Base-by-base conservation (phyloP, 768 basidiomycete species). In the Tricholoma furcatifolium region DNA sequence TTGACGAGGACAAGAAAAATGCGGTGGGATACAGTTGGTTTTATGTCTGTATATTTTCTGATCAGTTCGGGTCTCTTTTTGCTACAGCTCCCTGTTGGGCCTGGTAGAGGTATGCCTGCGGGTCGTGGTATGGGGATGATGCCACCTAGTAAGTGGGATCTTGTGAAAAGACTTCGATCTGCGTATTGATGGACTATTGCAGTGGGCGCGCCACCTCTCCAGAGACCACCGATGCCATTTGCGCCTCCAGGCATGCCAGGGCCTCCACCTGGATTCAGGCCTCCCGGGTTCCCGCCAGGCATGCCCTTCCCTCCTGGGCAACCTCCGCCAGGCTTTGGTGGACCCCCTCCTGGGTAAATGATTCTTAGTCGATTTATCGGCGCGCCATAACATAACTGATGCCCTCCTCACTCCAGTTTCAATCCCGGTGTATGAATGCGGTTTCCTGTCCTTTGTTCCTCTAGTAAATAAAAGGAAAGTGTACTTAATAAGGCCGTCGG, bases 91-190 rank as follows among this genome's bases (percentile, higher is more conserved):
- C 84, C 90, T 60, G 78, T 80, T 56, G 96, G 96, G 47, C 93
- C 96, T 66, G 96, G 96, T 57, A 85, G 92, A 56, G 96, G 95
- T 61, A 87, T 93, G 78, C 93, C 95, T 67, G 96, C 95, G 38
- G 95, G 96, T 60, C 87, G 96, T 62, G 96, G 96, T 52, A 96
- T 98, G 84, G 92, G 93, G 50, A 93, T 92, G 89, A 84, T 91
- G 83, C 90, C 89, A 50, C 87, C 89, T 1, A 82, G 89, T 90
- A 67, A 51, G 87, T 77, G 21, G 43, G 41, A 44, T 53, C 7
- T 42, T 34, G 17, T 24, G 11, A 35, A 32, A 12, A 10, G 14
- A 20, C 21, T 6, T 43, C 18, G 34, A 53, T 39, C 2, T 48
- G 51, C 47, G 34, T 58, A 35, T 55, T 61, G 59, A 57, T 61